Percentiles rank a stretch among this genome's conserved stretches.
Evolutionary conservation across 768 basidiomycete species (phyloP).

Genomic region (Leccinum longicurvipes): DNA sequence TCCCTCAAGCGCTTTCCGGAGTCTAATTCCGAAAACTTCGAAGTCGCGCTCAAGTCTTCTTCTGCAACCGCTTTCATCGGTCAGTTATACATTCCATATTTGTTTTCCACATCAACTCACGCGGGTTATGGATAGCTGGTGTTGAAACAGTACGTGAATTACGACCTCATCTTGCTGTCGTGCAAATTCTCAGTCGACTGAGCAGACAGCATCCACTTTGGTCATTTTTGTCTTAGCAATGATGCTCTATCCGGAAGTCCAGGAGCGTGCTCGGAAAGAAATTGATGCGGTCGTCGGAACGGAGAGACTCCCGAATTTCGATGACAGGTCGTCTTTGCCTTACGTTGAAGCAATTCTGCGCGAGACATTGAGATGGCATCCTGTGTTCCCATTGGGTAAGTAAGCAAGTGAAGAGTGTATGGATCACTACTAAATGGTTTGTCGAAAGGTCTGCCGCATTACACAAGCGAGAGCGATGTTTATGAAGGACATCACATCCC

Average conservation of each 20-base stretch:
- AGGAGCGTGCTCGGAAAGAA: conserved; percentile 33
- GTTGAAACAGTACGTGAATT: conserved; percentile 27
- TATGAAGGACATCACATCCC: conserved; percentile 27
- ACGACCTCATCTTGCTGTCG: background rate
- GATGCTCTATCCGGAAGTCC: conserved; percentile 33
- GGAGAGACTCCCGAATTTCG: conserved; percentile 25
- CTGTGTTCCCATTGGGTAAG: conserved; percentile 31
- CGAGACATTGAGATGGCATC: conserved; percentile 34
- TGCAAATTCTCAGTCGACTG: background rate
- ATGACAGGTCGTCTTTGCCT: conserved; percentile 28
- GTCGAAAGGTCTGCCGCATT: conserved; percentile 27
- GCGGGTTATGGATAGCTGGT: conserved; percentile 16
- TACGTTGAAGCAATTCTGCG: conserved; percentile 34
- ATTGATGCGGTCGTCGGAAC: conserved; percentile 32
- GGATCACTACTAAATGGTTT: background rate
- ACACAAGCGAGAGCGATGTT: conserved; percentile 23
- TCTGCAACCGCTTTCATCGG: conserved; percentile 34
- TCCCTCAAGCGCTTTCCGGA: conserved; percentile 22
- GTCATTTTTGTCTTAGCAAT: conserved; percentile 33
- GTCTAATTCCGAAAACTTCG: conserved; percentile 20
- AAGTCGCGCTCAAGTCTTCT: conserved; percentile 28
- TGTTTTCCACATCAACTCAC: conserved; percentile 5
- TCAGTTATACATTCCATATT: conserved; percentile 7
- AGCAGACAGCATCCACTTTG: conserved; percentile 33
- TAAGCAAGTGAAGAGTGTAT: background rate